These are phyloP conservation scores for Aschersonia sp. DNA, from an alignment of 2,329 filamentous ascomycete species.

Conservation along the genomic window DNA sequence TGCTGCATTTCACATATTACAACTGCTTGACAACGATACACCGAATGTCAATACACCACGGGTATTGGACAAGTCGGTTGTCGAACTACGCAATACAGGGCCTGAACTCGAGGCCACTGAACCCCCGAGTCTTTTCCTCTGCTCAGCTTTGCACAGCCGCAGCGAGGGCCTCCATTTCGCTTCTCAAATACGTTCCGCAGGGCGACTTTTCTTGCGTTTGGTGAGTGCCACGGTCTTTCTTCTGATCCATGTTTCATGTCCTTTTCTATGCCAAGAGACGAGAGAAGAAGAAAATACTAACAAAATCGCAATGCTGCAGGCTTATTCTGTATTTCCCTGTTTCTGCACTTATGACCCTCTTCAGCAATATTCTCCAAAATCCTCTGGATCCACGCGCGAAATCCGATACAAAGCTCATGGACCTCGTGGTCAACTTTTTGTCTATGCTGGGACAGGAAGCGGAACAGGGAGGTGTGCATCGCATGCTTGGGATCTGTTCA, in stretches of 20 bases:
- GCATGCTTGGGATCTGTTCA: constrained; percentile 88
- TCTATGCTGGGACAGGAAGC: constrained; percentile 81
- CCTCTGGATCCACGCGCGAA: constrained; percentile 78
- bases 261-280: too few relatives aligned
- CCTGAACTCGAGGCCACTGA: constrained; percentile 77
- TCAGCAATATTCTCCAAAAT: constrained; percentile 93
- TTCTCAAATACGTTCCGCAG: constrained; percentile 92
- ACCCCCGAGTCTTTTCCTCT: constrained; percentile 88
- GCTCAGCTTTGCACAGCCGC: constrained; percentile 87
- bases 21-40: constrained; percentile 97
- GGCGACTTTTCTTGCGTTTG: constrained; percentile 92
- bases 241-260: too few relatives aligned
- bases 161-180: constrained; percentile 79
- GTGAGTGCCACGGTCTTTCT: constrained; percentile 34
- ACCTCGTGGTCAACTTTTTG: constrained; percentile 80
- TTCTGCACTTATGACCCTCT: constrained; percentile 84
- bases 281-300: too few relatives aligned
- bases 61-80: constrained; percentile 91
- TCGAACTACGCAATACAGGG: constrained; percentile 94
- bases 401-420: constrained; percentile 84
- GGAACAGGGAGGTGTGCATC: constrained; percentile 77
- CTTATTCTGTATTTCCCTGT: constrained; percentile 94
- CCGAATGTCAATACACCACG: constrained; percentile 95
- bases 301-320: constrained; percentile 24
- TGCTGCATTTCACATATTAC: constrained; percentile 93